Evolutionary conservation across 2,329 filamentous ascomycete genomes (phyloP).

Genomic region (Neofusicoccum ribis): DNA sequence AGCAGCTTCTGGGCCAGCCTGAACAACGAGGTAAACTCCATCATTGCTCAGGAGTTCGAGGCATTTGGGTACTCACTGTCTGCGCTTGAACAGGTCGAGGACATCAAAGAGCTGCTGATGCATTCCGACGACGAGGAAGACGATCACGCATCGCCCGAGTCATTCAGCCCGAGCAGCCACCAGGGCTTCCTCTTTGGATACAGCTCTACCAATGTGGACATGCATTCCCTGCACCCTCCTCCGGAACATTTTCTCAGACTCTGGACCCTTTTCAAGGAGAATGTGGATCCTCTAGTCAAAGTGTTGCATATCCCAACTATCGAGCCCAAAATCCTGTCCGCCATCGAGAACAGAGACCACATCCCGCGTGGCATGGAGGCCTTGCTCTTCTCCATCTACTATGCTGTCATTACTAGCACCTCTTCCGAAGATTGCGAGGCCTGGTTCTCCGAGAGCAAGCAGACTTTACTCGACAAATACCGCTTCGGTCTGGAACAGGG

Average conservation of each 20-base stretch:
- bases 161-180: constrained; percentile 45
- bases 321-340: constrained; percentile 61
- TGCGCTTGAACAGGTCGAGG: constrained; percentile 52
- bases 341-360: constrained; percentile 59
- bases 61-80: neutral
- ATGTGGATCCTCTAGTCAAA: constrained; percentile 72
- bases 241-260: constrained; percentile 66
- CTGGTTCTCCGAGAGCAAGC: constrained; percentile 54
- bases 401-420: constrained; percentile 57
- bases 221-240: constrained; percentile 64
- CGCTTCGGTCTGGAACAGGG: constrained; percentile 65
- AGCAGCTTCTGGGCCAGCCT: constrained; percentile 76
- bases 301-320: constrained; percentile 69
- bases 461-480: constrained; percentile 54
- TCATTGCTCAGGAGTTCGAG: neutral
- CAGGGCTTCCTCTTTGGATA: constrained; percentile 74
- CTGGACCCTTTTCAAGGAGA: constrained; percentile 71
- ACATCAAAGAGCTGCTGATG: constrained; percentile 62
- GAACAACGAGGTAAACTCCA: constrained; percentile 64
- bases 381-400: constrained; percentile 64
- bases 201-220: constrained; percentile 67
- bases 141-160: constrained; percentile 45
- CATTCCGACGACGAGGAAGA: constrained; percentile 65
- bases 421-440: constrained; percentile 48
- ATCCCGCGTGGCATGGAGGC: constrained; percentile 60